phyloP scores from a whole-genome alignment of 2,329 filamentous ascomycete genomes.

The Cordyceps cateniannulata region DNA sequence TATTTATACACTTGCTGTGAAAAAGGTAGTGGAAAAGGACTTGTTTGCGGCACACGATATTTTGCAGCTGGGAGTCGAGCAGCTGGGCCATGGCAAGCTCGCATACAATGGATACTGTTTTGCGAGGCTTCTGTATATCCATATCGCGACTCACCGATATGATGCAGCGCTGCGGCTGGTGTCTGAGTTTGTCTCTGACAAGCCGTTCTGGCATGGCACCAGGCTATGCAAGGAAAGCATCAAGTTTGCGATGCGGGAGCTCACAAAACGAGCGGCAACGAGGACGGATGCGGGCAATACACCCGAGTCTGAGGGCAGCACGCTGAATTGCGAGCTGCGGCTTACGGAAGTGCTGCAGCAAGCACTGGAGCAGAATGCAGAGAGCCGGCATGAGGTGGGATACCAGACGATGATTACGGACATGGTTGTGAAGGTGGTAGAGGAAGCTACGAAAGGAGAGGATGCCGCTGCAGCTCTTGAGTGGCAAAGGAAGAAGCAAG shows the following conservation, averaged over 20 bases:
- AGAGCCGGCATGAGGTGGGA: slow-evolving; percentile 16
- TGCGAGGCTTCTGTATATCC: slow-evolving; percentile 28
- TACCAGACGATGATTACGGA: slow-evolving; percentile 18
- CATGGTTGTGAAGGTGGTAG: slow-evolving; percentile 17
- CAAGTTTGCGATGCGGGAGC: slow-evolving; percentile 31
- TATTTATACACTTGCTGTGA: slow-evolving; percentile 30
- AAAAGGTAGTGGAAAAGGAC: slow-evolving; percentile 23
- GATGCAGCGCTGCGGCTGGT: slow-evolving; percentile 25
- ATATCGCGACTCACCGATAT: slow-evolving; percentile 27
- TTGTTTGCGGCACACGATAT: slow-evolving; percentile 25
- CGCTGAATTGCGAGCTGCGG: background rate
- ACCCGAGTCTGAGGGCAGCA: background rate
- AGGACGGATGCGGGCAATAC: slow-evolving; percentile 12
- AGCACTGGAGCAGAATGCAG: slow-evolving; percentile 21
- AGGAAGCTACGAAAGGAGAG: background rate
- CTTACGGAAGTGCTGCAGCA: slow-evolving; percentile 18
- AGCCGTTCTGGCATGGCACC: slow-evolving; percentile 31
- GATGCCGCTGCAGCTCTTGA: background rate
- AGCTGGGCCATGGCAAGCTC: slow-evolving; percentile 30
- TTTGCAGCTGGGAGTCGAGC: slow-evolving; percentile 29
- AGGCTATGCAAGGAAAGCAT: slow-evolving; percentile 31
- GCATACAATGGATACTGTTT: slow-evolving; percentile 34
- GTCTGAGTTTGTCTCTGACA: slow-evolving; percentile 23
- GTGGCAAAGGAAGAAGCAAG: background rate
- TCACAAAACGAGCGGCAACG: slow-evolving; percentile 20